Evolutionary conservation across 371 early-diverging fungal species (phyloP).

Genomic region (Phascolomyces articulosus): DNA sequence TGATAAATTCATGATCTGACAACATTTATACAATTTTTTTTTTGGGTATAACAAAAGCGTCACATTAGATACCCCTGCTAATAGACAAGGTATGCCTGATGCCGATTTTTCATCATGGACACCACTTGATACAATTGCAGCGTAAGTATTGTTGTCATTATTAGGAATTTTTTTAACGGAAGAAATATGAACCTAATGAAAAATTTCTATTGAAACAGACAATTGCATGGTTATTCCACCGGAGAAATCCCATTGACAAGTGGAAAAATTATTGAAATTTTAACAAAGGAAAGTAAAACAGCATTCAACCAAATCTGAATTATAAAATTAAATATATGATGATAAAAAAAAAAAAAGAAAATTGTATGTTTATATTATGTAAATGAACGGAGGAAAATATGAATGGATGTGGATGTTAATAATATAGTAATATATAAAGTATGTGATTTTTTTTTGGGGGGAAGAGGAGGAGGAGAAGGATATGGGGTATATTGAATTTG

Average conservation of each 20-base stretch:
- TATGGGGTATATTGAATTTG: too few relatives aligned
- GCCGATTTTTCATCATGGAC: conserved; percentile 93
- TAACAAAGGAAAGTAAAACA: conserved; percentile 56
- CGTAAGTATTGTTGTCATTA: conserved; percentile 44
- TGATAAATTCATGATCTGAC: background rate
- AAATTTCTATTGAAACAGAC: conserved; percentile 33
- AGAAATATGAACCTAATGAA: background rate
- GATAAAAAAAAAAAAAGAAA: background rate
- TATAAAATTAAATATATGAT: too few relatives aligned
- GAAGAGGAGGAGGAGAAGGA: too few relatives aligned
- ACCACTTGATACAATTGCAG: conserved; percentile 75
- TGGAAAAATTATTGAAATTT: conserved; percentile 59
- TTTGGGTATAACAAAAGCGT: conserved; percentile 39
- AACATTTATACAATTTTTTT: background rate
- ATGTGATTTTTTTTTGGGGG: too few relatives aligned
- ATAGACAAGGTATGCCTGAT: conserved; percentile 86
- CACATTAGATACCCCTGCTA: conserved; percentile 93
- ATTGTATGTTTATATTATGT: background rate
- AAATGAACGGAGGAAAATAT: too few relatives aligned
- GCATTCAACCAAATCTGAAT: conserved; percentile 43
- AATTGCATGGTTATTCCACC: conserved; percentile 55
- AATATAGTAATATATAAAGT: too few relatives aligned
- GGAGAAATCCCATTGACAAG: conserved; percentile 43
- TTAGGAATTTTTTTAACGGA: background rate
- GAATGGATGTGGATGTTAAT: too few relatives aligned